Base-by-base conservation (phyloP, 495 filamentous ascomycete genomes). In the Cenococcum geophilum region DNA sequence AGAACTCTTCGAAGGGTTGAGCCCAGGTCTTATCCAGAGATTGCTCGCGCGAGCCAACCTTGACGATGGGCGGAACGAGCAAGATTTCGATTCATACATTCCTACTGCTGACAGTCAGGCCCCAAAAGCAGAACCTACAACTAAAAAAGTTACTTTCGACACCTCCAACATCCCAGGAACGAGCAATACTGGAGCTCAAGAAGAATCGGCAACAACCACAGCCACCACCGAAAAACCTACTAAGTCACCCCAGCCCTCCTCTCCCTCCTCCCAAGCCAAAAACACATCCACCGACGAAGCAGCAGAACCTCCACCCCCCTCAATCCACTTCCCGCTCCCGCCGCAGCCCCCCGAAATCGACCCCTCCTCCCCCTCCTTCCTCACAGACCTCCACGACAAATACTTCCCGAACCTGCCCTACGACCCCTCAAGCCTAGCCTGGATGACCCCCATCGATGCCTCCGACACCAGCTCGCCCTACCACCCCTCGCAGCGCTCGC, bases 361-460 rank as follows among this genome's bases (percentile, higher is more conserved):
- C 73, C 93, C 91, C 0, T 77, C 79, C 21, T 87, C 88, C 53
- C 85, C 89, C 0, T 80, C 87, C 65, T 97, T 98, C 77, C 86
- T 96, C 53, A 72, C 79, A 22, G 83, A 87, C 60, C 83, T 98
- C 10, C 91, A 96, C 78, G 72, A 81, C 0, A 95, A 92, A 73
- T 98, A 93, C 80, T 98, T 96, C 78, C 92, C 93, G 20, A 77
- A 82, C 59, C 86, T 96, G 2, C 81, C 92, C 14, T 79, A 88
- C 50, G 89, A 97, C 74, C 91, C 92, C 0, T 83, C 87, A 25
- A 84, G 87, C 12, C 80, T 98, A 3, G 87, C 89, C 20, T 98
- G 93, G 93, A 91, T 97, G 81, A 81, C 85, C 40, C 85, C 88
- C 14, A 69, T 87, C 37, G 80, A 85, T 10, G 78, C 82, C 1